phyloP scores from a whole-genome alignment of 164 flowering plant genomes.

The Stephania cephalantha region DNA sequence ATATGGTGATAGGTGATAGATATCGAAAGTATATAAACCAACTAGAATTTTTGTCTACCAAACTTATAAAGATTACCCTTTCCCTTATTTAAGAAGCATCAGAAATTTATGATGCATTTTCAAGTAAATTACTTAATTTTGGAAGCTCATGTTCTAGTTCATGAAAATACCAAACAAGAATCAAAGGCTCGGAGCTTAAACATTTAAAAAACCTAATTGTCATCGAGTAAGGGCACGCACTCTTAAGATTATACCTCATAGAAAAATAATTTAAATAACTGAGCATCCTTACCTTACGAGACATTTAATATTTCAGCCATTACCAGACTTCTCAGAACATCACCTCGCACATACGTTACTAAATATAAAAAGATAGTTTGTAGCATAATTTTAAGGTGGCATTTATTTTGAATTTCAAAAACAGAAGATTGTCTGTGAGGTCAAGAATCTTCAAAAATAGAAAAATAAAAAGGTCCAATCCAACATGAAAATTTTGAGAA shows the following conservation, averaged over 20 bases:
- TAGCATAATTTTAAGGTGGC: too few relatives aligned
- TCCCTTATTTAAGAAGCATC: neutral
- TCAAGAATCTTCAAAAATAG: too few relatives aligned
- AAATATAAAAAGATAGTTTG: neutral
- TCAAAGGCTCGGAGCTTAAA: neutral
- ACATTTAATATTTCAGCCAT: slow-evolving; percentile 23
- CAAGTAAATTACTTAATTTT: neutral
- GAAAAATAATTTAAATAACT: slow-evolving; percentile 1
- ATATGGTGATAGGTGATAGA: neutral
- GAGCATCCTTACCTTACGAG: slow-evolving; percentile 27
- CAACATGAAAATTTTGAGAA: too few relatives aligned
- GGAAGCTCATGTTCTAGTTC: neutral
- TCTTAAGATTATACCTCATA: neutral
- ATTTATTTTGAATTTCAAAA: too few relatives aligned
- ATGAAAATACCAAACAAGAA: neutral
- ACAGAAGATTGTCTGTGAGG: too few relatives aligned
- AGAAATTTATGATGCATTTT: neutral
- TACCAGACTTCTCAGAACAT: slow-evolving; percentile 11
- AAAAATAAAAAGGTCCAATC: too few relatives aligned
- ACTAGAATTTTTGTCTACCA: neutral
- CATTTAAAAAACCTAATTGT: neutral
- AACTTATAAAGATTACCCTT: neutral
- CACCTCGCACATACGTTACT: slow-evolving; percentile 16
- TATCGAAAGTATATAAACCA: neutral
- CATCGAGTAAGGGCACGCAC: neutral